Evolutionary conservation across 139 green algal species (phyloP).

Genomic region (Chlorella sp.): DNA sequence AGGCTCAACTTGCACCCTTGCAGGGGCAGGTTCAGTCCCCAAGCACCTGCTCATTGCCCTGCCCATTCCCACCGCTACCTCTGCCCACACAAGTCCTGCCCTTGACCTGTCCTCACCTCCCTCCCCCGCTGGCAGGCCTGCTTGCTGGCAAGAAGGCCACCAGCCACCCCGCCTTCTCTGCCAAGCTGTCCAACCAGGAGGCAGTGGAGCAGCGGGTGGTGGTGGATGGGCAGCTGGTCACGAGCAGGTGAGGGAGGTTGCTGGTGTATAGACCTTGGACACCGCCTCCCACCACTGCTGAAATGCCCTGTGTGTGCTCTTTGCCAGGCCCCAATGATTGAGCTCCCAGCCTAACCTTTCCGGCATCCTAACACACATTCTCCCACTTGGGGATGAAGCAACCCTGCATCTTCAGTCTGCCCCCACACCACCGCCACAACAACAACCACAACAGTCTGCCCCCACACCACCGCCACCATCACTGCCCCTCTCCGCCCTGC

Average conservation of each 20-base stretch:
- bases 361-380: too few relatives aligned
- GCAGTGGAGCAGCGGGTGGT: slow-evolving; percentile 83
- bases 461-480: background rate
- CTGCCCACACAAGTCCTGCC: background rate
- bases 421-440: background rate
- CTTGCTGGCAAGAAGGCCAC: slow-evolving; percentile 83
- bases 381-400: too few relatives aligned
- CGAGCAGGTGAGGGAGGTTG: slow-evolving; percentile 65
- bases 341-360: background rate
- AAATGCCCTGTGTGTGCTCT: too few relatives aligned
- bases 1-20: background rate
- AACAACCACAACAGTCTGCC: too few relatives aligned
- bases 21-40: too few relatives aligned
- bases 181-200: slow-evolving; percentile 76
- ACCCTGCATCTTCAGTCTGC: background rate
- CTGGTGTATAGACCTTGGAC: background rate
- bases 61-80: background rate
- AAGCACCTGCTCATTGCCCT: background rate
- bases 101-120: background rate
- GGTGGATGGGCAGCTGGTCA: slow-evolving; percentile 85
- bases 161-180: slow-evolving; percentile 89
- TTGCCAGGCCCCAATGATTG: too few relatives aligned
- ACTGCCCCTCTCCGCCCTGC: background rate
- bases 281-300: too few relatives aligned
- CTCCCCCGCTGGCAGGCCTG: slow-evolving; percentile 52